phyloP scores from a whole-genome alignment of 83 land plant species.

The Larix sibirica region DNA sequence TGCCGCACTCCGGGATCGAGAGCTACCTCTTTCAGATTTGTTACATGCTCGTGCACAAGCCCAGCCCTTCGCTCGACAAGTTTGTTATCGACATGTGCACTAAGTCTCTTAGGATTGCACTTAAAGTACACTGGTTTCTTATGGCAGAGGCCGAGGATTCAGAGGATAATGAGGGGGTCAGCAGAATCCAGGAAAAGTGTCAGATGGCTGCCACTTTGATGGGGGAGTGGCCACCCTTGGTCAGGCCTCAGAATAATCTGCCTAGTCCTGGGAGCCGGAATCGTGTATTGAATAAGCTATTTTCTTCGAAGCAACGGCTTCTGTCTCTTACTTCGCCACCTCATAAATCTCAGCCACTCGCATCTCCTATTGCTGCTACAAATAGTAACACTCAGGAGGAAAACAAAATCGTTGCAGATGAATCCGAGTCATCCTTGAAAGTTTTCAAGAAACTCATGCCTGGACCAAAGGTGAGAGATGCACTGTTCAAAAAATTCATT shows the following conservation, averaged over 20 bases:
- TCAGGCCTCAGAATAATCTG: conserved; percentile 53
- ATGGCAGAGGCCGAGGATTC: conserved; percentile 94
- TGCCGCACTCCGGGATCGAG: conserved; percentile 96
- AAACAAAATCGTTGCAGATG: conserved; percentile 38
- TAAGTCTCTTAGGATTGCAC: conserved; percentile 84
- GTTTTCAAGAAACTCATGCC: conserved; percentile 80
- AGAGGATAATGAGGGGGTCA: conserved; percentile 79
- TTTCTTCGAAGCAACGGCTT: conserved; percentile 82
- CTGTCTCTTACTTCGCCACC: conserved; percentile 85
- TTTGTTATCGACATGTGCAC: conserved; percentile 96
- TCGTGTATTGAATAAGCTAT: conserved; percentile 64
- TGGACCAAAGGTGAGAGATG: conserved; percentile 89
- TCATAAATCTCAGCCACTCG: conserved; percentile 23
- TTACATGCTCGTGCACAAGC: conserved; percentile 95
- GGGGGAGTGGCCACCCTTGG: conserved; percentile 94
- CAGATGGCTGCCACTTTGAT: conserved; percentile 94
- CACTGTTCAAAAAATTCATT: conserved; percentile 72
- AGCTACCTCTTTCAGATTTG: conserved; percentile 96
- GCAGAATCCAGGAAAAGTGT: conserved; percentile 91
- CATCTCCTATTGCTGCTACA: conserved; percentile 16
- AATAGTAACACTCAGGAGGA: conserved; percentile 40
- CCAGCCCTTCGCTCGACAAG: conserved; percentile 93
- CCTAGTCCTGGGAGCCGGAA: conserved; percentile 61
- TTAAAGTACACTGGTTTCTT: conserved; percentile 98
- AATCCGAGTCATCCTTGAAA: conserved; percentile 46